phyloP scores from a whole-genome alignment of 352 stramenopile genomes.

The Pythium periplocum region DNA sequence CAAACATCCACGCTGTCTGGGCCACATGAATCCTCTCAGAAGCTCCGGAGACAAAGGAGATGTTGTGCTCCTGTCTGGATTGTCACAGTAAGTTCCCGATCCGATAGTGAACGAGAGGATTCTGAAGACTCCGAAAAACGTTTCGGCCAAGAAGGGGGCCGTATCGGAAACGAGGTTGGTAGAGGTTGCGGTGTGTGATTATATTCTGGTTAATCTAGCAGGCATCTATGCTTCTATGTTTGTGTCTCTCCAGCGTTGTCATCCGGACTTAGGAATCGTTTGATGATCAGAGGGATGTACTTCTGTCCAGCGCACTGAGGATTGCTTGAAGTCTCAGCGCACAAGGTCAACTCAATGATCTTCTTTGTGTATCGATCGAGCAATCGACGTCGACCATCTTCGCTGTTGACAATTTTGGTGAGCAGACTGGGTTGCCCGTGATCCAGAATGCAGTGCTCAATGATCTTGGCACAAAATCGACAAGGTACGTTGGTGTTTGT shows the following conservation, averaged over 20 bases:
- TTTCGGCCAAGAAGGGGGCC: background rate
- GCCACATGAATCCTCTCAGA: no score
- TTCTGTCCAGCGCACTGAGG: constrained; percentile 6
- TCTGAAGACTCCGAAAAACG: background rate
- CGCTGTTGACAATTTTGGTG: constrained; percentile 7
- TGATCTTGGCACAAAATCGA: constrained; percentile 7
- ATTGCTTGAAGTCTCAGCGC: constrained; percentile 8
- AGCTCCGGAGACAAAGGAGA: no score
- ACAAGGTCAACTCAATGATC: constrained; percentile 5
- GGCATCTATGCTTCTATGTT: background rate
- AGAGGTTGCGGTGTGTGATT: background rate
- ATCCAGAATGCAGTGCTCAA: constrained; percentile 8
- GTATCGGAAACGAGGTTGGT: background rate
- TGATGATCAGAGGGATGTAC: constrained; percentile 2
- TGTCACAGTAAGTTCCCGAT: background rate
- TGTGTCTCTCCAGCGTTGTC: background rate
- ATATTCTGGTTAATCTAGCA: background rate
- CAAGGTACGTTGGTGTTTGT: constrained; percentile 5
- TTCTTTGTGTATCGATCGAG: constrained; percentile 10
- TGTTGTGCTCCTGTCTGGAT: no score
- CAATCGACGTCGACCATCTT: constrained; percentile 1
- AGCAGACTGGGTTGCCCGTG: constrained; percentile 3
- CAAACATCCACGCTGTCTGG: no score
- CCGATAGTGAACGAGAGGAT: background rate
- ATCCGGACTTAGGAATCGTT: constrained; percentile 4